Base-by-base conservation (phyloP, 2,329 filamentous ascomycete species). In the Bipolaris victoriae region DNA sequence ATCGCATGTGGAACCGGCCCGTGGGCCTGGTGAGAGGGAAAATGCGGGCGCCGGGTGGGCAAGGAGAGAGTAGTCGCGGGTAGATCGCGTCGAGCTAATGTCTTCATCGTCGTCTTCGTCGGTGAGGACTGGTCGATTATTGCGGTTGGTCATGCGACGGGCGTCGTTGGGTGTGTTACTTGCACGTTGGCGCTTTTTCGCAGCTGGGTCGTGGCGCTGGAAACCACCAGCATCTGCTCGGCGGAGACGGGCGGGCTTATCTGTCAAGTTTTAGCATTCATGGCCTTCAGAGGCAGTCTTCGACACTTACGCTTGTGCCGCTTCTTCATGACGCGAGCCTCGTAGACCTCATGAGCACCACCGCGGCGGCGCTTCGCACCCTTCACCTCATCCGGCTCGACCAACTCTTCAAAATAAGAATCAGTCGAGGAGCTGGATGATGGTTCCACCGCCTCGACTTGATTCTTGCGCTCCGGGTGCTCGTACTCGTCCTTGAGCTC, bases 341-440 rank as follows among this genome's bases (percentile, higher is more conserved):
- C 69, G 40, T 73, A 73, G n/a, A 68, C 22, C 50, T 73, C 70
- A 29, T 70, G 65, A 24, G 59, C 60, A n/a, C 60, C 49, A 31
- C 16, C n/a, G n/a, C 56, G 57, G 20, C 57, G 61, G 31, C 61
- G 57, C 61, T 67, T 72, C 36, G 24, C 46, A 15, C 65, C 66
- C 40, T 53, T 66, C 1, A 61, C 65, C 3, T 64, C 16, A 1
- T 70, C 66, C 15, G 63, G 66, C 52, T 71, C 71, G 7, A 68
- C 66, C 10, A 73, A 57, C 45, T 73, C 70, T 37, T 73, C 67
- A 9, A 73, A 58, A 39, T 69, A 73, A 7, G 67, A 72, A 41
- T 73, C 70, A 10, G 63, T 58, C 1, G 67, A 70, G 7, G 68
- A 67, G 5, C 58, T 59, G 6, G 61, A 62, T 7, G 64, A 63